Conservation (phyloP, 257 asterid genomes). For the Jacaranda mimosifolia region DNA sequence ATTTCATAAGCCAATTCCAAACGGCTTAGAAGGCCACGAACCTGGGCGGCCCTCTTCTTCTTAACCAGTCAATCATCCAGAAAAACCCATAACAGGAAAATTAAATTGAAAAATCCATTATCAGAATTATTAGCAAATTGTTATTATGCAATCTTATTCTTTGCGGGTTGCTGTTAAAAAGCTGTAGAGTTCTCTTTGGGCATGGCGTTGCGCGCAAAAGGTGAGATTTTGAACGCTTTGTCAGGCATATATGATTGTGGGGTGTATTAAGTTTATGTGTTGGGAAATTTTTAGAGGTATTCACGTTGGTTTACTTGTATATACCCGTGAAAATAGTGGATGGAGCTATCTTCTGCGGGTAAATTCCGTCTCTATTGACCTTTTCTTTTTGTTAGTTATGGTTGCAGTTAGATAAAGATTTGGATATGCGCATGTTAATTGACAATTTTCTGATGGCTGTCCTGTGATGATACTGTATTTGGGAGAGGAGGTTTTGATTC, state of each 20-base stretch:
- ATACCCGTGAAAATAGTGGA: not conserved
- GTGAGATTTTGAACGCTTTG: constrained; percentile 40
- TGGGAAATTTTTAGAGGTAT: not conserved
- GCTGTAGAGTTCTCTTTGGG: constrained; percentile 25
- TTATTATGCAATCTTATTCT: constrained; percentile 3
- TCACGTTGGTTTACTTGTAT: constrained; percentile 16
- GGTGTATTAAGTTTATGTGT: not conserved
- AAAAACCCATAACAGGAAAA: not conserved
- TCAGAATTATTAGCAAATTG: not conserved
- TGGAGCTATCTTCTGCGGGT: not conserved
- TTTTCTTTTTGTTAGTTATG: not conserved
- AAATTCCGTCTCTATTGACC: not conserved
- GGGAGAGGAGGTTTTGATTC: constrained; percentile 1
- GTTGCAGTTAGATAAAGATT: constrained; percentile 8
- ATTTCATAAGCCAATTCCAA: not conserved
- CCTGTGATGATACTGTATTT: not conserved
- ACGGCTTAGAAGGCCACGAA: not conserved
- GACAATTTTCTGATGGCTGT: not conserved
- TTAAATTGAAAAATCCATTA: not conserved
- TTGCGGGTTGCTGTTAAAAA: constrained; percentile 21
- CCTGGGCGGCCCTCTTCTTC: constrained; percentile 4
- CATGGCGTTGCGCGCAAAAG: constrained; percentile 59
- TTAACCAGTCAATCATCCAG: not conserved
- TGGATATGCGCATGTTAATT: constrained; percentile 6
- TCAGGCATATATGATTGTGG: constrained; percentile 11